Evolutionary conservation across 306 rosid genomes (phyloP).

Genomic region (Vigna hirtella): DNA sequence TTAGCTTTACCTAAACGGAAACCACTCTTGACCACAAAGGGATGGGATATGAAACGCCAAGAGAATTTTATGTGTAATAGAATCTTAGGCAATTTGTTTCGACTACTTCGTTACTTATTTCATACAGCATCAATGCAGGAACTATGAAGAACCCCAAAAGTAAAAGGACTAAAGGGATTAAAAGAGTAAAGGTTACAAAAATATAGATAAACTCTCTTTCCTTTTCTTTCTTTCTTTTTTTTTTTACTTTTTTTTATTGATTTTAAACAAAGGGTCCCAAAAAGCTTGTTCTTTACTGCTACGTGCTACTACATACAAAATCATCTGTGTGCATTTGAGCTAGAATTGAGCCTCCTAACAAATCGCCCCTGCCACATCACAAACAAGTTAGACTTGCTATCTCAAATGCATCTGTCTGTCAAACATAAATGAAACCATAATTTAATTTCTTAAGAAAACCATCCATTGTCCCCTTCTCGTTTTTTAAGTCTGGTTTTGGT

Average conservation of each 20-base stretch:
- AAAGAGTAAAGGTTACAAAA: slow-evolving; percentile 18
- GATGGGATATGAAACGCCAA: slow-evolving; percentile 33
- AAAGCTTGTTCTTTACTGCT: slow-evolving; percentile 29
- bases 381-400: slow-evolving; percentile 38
- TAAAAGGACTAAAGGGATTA: background rate
- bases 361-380: slow-evolving; percentile 79
- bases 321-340: slow-evolving; percentile 53
- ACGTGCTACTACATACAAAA: slow-evolving; percentile 10
- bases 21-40: background rate
- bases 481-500: background rate
- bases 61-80: slow-evolving; percentile 33
- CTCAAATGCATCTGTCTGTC: slow-evolving; percentile 14
- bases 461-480: background rate
- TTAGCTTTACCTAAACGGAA: background rate
- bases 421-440: slow-evolving; percentile 28
- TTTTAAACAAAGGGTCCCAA: background rate
- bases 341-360: slow-evolving; percentile 75
- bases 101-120: slow-evolving; percentile 23
- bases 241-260: no score
- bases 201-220: background rate
- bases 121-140: slow-evolving; percentile 16
- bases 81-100: slow-evolving; percentile 29
- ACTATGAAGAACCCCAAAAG: slow-evolving; percentile 35
- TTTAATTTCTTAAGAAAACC: slow-evolving; percentile 11
- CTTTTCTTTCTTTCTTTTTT: background rate